A percentile compares a stretch with the other conserved stretches of the same genome.
Conservation (phyloP, 352 stramenopile genomes). For the Pythium dissimile region DNA sequence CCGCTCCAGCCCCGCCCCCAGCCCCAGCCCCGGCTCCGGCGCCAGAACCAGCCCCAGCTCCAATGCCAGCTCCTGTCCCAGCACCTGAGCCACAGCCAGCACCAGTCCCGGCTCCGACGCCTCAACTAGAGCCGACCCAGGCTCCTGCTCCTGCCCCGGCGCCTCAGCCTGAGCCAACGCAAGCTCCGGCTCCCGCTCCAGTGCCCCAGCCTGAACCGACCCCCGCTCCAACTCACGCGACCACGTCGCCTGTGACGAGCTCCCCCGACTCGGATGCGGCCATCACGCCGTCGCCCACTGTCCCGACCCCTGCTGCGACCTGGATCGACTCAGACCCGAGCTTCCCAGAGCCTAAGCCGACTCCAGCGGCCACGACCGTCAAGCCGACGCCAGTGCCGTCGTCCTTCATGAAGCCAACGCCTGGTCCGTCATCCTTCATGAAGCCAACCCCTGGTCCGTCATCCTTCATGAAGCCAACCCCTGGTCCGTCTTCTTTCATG, state of each 20-base stretch:
- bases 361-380: not conserved
- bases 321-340: not conserved
- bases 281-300: not conserved
- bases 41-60: not conserved
- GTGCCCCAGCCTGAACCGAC: not conserved
- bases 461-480: not conserved
- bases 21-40: not conserved
- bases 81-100: not conserved
- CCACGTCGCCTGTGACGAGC: not conserved
- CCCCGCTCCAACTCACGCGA: not conserved
- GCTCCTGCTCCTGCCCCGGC: not conserved
- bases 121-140: not conserved
- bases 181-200: not conserved
- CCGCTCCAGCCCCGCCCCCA: not conserved
- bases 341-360: not conserved
- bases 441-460: slow-evolving; percentile 1
- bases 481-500: not conserved
- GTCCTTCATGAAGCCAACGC: not conserved
- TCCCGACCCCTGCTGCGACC: slow-evolving; percentile 3
- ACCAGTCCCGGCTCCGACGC: not conserved
- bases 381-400: slow-evolving; percentile 6
- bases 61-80: not conserved
- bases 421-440: not conserved
- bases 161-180: not conserved
- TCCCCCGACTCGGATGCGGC: slow-evolving; percentile 4